A percentile compares a stretch with the other conserved stretches of the same genome.
Evolutionary conservation across 1,284 basidiomycete species (phyloP).

Genomic region (Naganishia albida): DNA sequence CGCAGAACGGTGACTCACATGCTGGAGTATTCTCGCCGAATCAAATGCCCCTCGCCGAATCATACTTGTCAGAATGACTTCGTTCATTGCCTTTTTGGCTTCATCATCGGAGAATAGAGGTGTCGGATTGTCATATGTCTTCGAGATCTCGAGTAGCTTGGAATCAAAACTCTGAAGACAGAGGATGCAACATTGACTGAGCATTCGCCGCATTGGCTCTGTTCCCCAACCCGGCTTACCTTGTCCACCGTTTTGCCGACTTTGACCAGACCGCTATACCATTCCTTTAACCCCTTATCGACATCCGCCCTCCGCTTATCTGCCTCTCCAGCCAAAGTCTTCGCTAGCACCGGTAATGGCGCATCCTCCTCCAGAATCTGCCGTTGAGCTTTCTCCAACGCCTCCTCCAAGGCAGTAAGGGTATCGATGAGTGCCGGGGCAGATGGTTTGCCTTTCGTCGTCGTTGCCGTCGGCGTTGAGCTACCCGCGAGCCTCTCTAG

Average conservation of each 20-base stretch:
- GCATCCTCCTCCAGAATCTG: conserved; percentile 4
- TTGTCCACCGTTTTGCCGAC: conserved; percentile 86
- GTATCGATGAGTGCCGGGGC: conserved; percentile 11
- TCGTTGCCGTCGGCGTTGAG: not conserved
- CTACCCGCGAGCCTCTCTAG: conserved; percentile 14
- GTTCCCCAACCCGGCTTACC: conserved; percentile 58
- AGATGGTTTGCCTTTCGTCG: not conserved
- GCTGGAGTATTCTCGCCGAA: conserved; percentile 44
- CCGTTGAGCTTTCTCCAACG: conserved; percentile 7
- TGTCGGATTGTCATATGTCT: conserved; percentile 47
- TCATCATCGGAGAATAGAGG: conserved; percentile 46
- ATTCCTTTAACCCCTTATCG: conserved; percentile 82
- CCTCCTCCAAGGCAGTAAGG: conserved; percentile 16
- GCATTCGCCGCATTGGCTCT: not conserved
- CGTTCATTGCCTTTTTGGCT: conserved; percentile 42
- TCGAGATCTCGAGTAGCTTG: conserved; percentile 45
- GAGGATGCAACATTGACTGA: conserved; percentile 53
- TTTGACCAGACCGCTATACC: conserved; percentile 71
- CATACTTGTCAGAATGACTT: conserved; percentile 47
- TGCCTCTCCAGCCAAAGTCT: conserved; percentile 60
- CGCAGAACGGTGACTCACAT: conserved; percentile 35
- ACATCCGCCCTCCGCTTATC: conserved; percentile 77
- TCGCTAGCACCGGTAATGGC: conserved; percentile 1
- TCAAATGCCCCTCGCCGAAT: conserved; percentile 48
- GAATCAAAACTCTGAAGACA: conserved; percentile 56